A percentile compares a stretch with the other conserved stretches of the same genome.
These are phyloP conservation scores for Globisporangium cederbergense DNA, from an alignment of 352 stramenopile genomes.

Conservation along the genomic window DNA sequence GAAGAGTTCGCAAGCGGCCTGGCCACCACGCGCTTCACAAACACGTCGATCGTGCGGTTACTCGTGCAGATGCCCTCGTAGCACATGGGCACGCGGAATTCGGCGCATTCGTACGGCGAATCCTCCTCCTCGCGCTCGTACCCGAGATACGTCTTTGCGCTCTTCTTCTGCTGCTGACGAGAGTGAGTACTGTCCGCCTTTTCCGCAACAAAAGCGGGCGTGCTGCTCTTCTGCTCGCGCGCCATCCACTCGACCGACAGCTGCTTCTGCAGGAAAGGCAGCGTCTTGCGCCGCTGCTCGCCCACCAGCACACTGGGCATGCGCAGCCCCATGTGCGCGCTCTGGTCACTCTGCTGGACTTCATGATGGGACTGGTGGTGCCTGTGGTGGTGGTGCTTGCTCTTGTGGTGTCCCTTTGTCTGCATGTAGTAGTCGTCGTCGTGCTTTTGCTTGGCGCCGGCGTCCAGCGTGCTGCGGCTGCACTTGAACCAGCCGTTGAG, in stretches of 20 bases:
- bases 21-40: conserved; percentile 53
- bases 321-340: background rate
- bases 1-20: background rate
- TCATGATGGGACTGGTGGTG: conserved; percentile 2
- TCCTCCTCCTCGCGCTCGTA: background rate
- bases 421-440: conserved; percentile 27
- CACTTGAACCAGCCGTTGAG: conserved; percentile 37
- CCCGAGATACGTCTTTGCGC: background rate
- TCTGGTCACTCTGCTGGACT: background rate
- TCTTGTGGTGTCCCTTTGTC: conserved; percentile 13
- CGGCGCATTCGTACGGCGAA: conserved; percentile 24
- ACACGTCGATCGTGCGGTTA: conserved; percentile 27
- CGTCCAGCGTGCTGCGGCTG: conserved; percentile 22
- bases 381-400: conserved; percentile 12
- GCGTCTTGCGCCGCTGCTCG: conserved; percentile 14
- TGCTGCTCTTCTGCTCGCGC: background rate
- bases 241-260: conserved; percentile 22
- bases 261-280: conserved; percentile 23
- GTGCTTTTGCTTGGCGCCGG: conserved; percentile 1
- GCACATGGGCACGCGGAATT: conserved; percentile 30
- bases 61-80: conserved; percentile 29
- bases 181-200: background rate
- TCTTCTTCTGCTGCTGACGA: conserved; percentile 1
- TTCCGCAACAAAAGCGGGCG: background rate
- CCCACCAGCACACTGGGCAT: conserved; percentile 11